Evolutionary conservation across 352 stramenopile species (phyloP), one percentile per base, ranked within the genome.

Genomic region (Pelagophyceae sp.): DNA sequence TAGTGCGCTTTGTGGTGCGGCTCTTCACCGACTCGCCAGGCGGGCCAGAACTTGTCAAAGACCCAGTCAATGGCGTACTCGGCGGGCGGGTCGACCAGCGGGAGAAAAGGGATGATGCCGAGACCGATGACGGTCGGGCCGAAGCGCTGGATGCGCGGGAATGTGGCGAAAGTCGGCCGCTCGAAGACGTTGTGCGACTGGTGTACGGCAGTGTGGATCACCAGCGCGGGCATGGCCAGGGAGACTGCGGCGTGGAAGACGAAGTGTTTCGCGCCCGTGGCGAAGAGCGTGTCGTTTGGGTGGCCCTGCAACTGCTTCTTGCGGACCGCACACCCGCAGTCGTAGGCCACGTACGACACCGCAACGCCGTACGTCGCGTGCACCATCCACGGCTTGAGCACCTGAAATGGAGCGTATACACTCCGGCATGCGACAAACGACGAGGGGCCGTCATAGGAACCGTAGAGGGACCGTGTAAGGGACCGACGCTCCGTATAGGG

Each of bases 131-230:
- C 31, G 20, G 77, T 51, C 25, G 77, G 77, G 2, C 77, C 77
- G 51, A 40, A 80, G 23, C 33, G 40, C 0, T 72, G 67, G 25
- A 75, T 64, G 25, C 71, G 71, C 1, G 38, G 27, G 54, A 75
- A 75, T 2, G 45, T 63, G 25, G 0, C 32, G 63, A 80, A 80
- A 27, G 20, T 37, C 25, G n/a, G 31, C 38, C 31, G 2, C 38
- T 11, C 31, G n/a, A 74, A 58, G 15, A 74, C 15, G 33, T 51
- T 1, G 23, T 78, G 35, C 58, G 77, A 74, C 27, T 75, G 29
- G 51, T 80, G 77, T 19, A 80, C 77, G 33, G 60, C 77, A 40
- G 70, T 45, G 61, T 80, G 77, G 32, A 80, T 80, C 3, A 80
- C 31, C 6, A 80, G 25, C 51, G 71, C 77, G 1, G 77, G 77